Percentiles rank a stretch among this genome's conserved stretches.
These are phyloP conservation scores for Hanseniaspora mollemarum DNA, from an alignment of 805 yeast genomes.

Conservation along the genomic window DNA sequence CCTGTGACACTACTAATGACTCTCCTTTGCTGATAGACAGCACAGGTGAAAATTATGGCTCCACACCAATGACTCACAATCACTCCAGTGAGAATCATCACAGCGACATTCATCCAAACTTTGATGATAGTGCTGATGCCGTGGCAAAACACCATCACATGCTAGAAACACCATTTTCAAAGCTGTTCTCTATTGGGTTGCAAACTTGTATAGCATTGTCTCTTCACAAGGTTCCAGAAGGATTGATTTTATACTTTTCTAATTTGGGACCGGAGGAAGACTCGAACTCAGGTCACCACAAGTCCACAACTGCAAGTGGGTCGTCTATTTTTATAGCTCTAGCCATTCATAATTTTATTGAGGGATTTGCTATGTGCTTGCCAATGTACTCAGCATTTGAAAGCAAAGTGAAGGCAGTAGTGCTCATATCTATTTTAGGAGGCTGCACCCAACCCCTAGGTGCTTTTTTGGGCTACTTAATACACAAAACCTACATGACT, in stretches of 20 bases:
- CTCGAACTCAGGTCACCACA: constrained; percentile 17
- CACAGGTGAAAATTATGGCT: constrained; percentile 6
- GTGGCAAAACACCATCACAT: constrained; percentile 62
- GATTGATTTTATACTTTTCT: constrained; percentile 68
- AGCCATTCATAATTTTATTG: constrained; percentile 81
- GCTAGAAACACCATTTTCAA: constrained; percentile 61
- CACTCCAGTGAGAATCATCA: background rate
- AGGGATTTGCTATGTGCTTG: constrained; percentile 86
- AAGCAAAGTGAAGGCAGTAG: constrained; percentile 49
- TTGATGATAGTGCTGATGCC: constrained; percentile 25
- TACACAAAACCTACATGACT: constrained; percentile 33
- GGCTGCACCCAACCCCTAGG: constrained; percentile 85
- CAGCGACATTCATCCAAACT: constrained; percentile 15
- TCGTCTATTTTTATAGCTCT: constrained; percentile 71
- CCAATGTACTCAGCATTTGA: constrained; percentile 74
- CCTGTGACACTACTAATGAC: constrained; percentile 4
- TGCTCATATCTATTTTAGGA: constrained; percentile 58
- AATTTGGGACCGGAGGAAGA: constrained; percentile 55
- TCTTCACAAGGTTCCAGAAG: constrained; percentile 89
- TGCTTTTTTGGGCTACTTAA: constrained; percentile 55
- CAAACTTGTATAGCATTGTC: constrained; percentile 84
- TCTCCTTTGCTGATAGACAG: background rate
- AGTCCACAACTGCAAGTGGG: constrained; percentile 42
- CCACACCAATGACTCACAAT: background rate
- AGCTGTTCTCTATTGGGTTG: constrained; percentile 73